Evolutionary conservation across 2,329 filamentous ascomycete genomes (phyloP).

Genomic region (Fulvia fulva): DNA sequence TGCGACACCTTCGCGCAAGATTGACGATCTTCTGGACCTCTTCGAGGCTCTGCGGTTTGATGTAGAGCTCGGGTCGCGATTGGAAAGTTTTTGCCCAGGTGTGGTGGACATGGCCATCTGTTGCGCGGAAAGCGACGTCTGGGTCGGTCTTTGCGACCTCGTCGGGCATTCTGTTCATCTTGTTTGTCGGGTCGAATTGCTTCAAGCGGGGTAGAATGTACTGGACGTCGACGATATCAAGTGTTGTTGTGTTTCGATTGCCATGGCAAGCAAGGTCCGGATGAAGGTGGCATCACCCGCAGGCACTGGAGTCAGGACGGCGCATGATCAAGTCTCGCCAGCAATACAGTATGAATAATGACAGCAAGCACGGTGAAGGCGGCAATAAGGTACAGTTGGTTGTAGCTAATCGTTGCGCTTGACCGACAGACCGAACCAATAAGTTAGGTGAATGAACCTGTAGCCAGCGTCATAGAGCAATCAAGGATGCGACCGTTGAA

Average conservation of each 20-base stretch:
- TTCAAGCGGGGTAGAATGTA: background rate
- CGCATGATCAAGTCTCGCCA: background rate
- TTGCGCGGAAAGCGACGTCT: slow-evolving; percentile 71
- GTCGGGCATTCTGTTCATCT: slow-evolving; percentile 16
- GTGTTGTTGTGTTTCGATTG: background rate
- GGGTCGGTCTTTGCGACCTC: slow-evolving; percentile 59
- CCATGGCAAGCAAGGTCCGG: background rate
- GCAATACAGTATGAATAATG: background rate
- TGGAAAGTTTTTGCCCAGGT: slow-evolving; percentile 96
- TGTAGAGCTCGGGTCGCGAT: slow-evolving; percentile 83
- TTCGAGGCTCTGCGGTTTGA: slow-evolving; percentile 71
- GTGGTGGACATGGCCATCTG: slow-evolving; percentile 68
- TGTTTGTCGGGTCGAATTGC: background rate
- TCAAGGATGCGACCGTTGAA: background rate
- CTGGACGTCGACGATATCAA: background rate
- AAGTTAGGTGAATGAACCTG: no score
- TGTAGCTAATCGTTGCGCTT: no score
- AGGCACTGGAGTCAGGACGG: background rate
- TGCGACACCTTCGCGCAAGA: slow-evolving; percentile 74
- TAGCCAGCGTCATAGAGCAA: background rate
- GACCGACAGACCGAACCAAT: no score
- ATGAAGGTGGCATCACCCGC: background rate
- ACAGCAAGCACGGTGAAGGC: background rate
- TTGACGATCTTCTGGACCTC: slow-evolving; percentile 82
- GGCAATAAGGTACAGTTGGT: background rate